Evolutionary conservation across 2,329 filamentous ascomycete species (phyloP).

Genomic region (Colletotrichum tropicicola): DNA sequence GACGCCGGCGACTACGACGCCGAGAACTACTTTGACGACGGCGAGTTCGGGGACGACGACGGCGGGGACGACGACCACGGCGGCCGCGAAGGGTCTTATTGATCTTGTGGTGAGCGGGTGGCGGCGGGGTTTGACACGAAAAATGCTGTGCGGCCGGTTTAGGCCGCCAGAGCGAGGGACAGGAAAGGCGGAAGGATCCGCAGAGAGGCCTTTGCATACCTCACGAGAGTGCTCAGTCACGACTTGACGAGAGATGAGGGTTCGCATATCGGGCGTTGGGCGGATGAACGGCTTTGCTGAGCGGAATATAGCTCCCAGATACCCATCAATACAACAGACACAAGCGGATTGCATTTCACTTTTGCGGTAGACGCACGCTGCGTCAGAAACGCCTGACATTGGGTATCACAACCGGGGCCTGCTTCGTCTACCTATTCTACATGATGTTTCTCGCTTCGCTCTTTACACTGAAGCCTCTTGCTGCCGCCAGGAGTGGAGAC

Average conservation of each 20-base stretch:
- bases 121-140: background rate
- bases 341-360: constrained; percentile 5
- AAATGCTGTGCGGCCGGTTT: background rate
- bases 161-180: too few species aligned
- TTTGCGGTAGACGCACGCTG: background rate
- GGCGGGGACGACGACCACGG: constrained; percentile 61
- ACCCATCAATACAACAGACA: constrained; percentile 17
- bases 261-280: constrained; percentile 25
- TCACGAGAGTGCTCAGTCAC: too few species aligned
- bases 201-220: too few species aligned
- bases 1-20: constrained; percentile 70
- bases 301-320: constrained; percentile 24
- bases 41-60: constrained; percentile 63
- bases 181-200: constrained; percentile 7
- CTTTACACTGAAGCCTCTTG: too few species aligned
- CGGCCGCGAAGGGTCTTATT: constrained; percentile 20
- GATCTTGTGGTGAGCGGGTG: constrained; percentile 15
- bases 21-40: constrained; percentile 68
- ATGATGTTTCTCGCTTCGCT: background rate
- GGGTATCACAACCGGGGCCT: constrained; percentile 22
- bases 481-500: too few species aligned
- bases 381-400: constrained; percentile 6
- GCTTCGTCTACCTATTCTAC: background rate
- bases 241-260: constrained; percentile 10
- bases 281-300: constrained; percentile 26